phyloP scores from a whole-genome alignment of 768 basidiomycete species.

The Phlebiopsis flavidoalba region DNA sequence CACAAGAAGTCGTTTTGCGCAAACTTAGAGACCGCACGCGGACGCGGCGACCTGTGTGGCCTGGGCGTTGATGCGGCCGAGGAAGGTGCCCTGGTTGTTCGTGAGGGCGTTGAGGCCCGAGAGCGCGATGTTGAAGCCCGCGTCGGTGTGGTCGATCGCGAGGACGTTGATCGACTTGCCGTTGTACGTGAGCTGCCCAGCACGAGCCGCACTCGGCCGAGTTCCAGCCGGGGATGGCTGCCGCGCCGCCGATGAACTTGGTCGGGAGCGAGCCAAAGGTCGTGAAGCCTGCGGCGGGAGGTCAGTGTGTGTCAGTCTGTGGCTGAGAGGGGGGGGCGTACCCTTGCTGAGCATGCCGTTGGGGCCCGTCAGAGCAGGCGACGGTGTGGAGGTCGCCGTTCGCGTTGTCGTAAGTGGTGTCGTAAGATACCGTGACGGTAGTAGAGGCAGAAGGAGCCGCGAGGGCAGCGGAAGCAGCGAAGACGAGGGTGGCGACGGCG shows the following conservation, averaged over 20 bases:
- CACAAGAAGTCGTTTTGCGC: neutral
- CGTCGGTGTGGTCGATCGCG: constrained; percentile 44
- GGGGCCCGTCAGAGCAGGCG: constrained; percentile 47
- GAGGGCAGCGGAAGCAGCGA: constrained; percentile 19
- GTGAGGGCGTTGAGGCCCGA: constrained; percentile 27
- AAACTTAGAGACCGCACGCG: constrained; percentile 13
- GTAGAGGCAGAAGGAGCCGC: constrained; percentile 12
- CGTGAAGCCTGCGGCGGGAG: constrained; percentile 28
- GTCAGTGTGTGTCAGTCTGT: neutral
- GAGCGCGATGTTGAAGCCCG: constrained; percentile 34
- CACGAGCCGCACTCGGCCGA: constrained; percentile 54
- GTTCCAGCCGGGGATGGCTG: constrained; percentile 45
- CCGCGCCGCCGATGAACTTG: constrained; percentile 53
- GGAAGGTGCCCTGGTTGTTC: constrained; percentile 15
- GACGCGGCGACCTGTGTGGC: constrained; percentile 22
- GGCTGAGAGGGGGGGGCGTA: neutral
- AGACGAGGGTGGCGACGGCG: constrained; percentile 17
- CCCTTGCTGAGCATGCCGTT: constrained; percentile 41
- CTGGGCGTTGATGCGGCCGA: constrained; percentile 23
- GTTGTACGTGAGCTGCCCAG: constrained; percentile 49
- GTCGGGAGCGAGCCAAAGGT: constrained; percentile 48
- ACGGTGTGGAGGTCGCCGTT: constrained; percentile 35
- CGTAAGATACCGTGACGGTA: constrained; percentile 32
- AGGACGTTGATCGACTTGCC: constrained; percentile 41
- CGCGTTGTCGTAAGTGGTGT: constrained; percentile 45